A percentile compares a stretch with the other conserved stretches of the same genome.
Conservation (phyloP, 371 early-diverging fungal species). For the Haplosporangium sp. region DNA sequence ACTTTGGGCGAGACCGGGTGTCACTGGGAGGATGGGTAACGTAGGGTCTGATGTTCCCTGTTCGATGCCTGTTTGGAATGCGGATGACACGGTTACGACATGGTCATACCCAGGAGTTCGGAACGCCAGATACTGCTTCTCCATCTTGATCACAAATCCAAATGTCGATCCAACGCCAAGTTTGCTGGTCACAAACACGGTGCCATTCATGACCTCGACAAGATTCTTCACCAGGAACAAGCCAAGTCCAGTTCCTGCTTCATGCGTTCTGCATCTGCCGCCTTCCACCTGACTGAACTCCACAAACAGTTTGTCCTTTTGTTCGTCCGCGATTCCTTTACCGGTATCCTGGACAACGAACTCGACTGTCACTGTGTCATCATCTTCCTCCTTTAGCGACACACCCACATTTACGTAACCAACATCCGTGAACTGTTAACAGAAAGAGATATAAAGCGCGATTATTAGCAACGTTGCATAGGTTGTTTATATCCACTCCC, state of each 20-base stretch:
- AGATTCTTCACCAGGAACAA: constrained; percentile 53
- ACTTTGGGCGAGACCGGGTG: constrained; percentile 49
- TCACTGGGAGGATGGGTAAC: constrained; percentile 43
- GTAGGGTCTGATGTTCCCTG: constrained; percentile 16
- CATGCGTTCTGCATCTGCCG: constrained; percentile 52
- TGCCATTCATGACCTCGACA: constrained; percentile 54
- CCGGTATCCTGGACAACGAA: constrained; percentile 72
- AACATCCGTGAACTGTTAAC: constrained; percentile 38
- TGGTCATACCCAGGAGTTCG: constrained; percentile 52
- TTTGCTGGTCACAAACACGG: constrained; percentile 42
- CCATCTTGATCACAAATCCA: constrained; percentile 55
- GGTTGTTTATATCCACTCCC: neutral
- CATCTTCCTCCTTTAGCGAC: constrained; percentile 52
- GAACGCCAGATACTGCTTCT: constrained; percentile 53
- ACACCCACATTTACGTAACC: constrained; percentile 53
- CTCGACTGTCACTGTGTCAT: constrained; percentile 50
- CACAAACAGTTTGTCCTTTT: constrained; percentile 63
- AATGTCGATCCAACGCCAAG: constrained; percentile 55
- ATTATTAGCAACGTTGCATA: neutral
- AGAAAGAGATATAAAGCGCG: neutral
- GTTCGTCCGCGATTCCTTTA: constrained; percentile 65
- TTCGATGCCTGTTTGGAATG: constrained; percentile 22
- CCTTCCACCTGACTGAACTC: constrained; percentile 61
- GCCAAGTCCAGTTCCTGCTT: constrained; percentile 65
- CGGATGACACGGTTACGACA: constrained; percentile 53